Evolutionary conservation across 2,329 filamentous ascomycete species (phyloP), one percentile per base, ranked within the genome.

Genomic region (Fusarium pininemorale): DNA sequence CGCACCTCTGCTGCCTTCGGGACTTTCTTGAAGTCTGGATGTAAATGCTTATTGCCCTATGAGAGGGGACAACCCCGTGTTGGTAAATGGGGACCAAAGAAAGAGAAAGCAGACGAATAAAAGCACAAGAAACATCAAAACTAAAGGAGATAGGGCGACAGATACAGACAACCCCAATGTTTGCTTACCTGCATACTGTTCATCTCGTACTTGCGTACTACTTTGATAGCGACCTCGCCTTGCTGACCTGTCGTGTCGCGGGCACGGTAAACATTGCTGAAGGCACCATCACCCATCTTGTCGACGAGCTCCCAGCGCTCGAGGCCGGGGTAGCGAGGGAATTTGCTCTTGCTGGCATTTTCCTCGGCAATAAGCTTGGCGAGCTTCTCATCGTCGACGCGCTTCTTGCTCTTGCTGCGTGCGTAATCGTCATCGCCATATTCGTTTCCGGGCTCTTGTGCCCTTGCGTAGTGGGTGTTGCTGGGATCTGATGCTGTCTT

Each of bases 281-380:
- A 99, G 69, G 96, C 96, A 70, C 96, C 96, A 77, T 98, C 96
- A 74, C 96, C 96, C 96, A 99, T 99, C 89, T 98, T 98, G 84
- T 98, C 95, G 59, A 96, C 67, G 39, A 98, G 86, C 61, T 92
- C 90, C 92, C 94, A 99, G 79, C 95, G 80, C 59, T 84, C 83
- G 14, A 84, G 78, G 37, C 83, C 83, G 5, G 83, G 82, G 57
- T 84, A 84, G 77, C 87, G 89, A 45, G 96, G 96, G 80, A 98
- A 92, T 83, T 95, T 97, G 80, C 91, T 91, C 82, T 91, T 94
- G 83, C 87, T 94, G 79, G 94, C 93, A 69, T 95, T 94, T 86
- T 98, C 96, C 81, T 98, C 96, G 64, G 94, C 94, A 4, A 99
- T 91, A 45, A 98, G 91, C 79, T 93, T 92, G 81, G 95, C 93